phyloP scores from a whole-genome alignment of 441 rosid species.

The Jatropha multifida region DNA sequence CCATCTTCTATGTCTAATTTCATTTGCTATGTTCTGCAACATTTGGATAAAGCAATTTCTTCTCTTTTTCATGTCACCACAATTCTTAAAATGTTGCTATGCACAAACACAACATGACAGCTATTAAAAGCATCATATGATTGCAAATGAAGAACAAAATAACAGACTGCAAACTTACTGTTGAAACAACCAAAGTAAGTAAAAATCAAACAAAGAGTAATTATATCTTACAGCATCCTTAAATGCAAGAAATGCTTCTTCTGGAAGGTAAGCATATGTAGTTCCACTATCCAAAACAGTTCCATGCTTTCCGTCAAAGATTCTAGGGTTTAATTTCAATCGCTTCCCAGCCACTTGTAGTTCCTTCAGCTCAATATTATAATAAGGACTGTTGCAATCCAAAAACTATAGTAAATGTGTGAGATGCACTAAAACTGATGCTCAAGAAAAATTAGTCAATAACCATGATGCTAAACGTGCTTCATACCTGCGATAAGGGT shows the following conservation, averaged over 20 bases:
- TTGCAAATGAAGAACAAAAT: background rate
- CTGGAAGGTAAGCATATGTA: constrained; percentile 89
- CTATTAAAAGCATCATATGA: background rate
- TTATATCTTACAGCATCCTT: constrained; percentile 55
- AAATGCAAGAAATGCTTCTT: constrained; percentile 68
- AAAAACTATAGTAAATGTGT: constrained; percentile 34
- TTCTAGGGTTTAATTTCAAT: constrained; percentile 52
- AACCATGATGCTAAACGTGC: background rate
- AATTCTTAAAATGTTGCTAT: background rate
- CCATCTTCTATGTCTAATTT: background rate
- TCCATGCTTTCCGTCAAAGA: constrained; percentile 82
- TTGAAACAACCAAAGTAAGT: background rate
- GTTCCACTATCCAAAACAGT: constrained; percentile 91
- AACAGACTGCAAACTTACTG: background rate
- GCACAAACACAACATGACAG: background rate
- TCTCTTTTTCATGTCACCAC: background rate
- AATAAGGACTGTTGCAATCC: constrained; percentile 68
- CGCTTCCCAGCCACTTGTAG: constrained; percentile 83
- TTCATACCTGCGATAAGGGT: constrained; percentile 50
- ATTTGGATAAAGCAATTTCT: background rate
- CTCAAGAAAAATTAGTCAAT: background rate
- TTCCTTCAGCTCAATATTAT: constrained; percentile 92
- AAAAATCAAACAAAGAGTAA: background rate
- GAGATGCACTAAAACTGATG: constrained; percentile 28
- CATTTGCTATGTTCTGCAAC: background rate